phyloP scores from a whole-genome alignment of 257 asterid genomes.

The Nyctanthes arbortristis region DNA sequence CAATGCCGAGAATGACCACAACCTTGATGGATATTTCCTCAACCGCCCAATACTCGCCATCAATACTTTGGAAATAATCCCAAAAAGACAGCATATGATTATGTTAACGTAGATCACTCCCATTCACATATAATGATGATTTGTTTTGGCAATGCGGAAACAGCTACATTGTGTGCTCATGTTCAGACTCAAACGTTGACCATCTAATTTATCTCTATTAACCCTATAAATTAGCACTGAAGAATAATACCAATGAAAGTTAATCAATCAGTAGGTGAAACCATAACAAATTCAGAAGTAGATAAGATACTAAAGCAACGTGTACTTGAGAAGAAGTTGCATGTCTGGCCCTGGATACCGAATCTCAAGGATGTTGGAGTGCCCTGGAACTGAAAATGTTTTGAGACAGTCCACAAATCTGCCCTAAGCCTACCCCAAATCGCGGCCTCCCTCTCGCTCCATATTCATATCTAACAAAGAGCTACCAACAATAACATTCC shows the following conservation, averaged over 20 bases:
- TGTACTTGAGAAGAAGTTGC: conserved; percentile 88
- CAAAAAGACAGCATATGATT: too few species aligned
- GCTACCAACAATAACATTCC: conserved; percentile 32
- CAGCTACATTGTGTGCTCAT: too few species aligned
- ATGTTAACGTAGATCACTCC: too few species aligned
- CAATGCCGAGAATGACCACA: background rate
- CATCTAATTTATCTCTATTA: background rate
- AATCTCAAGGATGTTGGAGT: conserved; percentile 62
- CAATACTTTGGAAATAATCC: too few species aligned
- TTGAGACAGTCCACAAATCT: conserved; percentile 81
- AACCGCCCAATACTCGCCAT: background rate
- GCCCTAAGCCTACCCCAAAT: conserved; percentile 88
- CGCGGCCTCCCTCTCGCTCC: conserved; percentile 87
- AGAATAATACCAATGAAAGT: background rate
- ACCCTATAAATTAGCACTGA: background rate
- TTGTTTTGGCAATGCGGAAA: too few species aligned
- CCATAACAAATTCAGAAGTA: background rate
- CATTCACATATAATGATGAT: too few species aligned
- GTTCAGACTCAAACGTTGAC: background rate
- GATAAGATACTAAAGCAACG: background rate
- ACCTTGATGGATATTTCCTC: background rate
- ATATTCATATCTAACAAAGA: conserved; percentile 72
- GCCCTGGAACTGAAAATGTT: conserved; percentile 82
- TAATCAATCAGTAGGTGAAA: background rate
- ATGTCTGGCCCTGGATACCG: conserved; percentile 94